Conservation (phyloP, 2,329 filamentous ascomycete genomes). For the Monosporascus sp. region DNA sequence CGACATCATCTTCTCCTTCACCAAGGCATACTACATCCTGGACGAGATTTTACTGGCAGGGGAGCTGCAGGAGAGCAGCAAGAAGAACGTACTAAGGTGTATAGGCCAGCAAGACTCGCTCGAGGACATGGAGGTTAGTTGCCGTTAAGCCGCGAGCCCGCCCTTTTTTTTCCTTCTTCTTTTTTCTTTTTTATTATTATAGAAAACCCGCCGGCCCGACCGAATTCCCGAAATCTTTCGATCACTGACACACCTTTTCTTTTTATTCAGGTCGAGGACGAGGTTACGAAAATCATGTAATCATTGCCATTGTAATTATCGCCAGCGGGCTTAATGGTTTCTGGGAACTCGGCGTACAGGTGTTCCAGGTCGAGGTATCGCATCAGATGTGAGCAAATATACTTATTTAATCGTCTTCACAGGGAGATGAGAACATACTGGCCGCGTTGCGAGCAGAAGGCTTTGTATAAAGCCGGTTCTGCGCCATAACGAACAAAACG, state of each 20-base stretch:
- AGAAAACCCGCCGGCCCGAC: neutral
- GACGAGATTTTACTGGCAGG: slow-evolving; percentile 93
- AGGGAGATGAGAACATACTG: slow-evolving; percentile 30
- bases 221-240: slow-evolving; percentile 24
- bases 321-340: slow-evolving; percentile 9
- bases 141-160: neutral
- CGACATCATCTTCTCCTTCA: slow-evolving; percentile 99
- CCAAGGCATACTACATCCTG: slow-evolving; percentile 98
- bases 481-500: neutral
- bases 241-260: slow-evolving; percentile 45
- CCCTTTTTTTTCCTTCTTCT: neutral
- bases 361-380: slow-evolving; percentile 15
- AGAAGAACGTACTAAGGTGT: slow-evolving; percentile 95
- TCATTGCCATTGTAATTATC: slow-evolving; percentile 25
- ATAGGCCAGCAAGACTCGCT: slow-evolving; percentile 96
- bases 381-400: slow-evolving; percentile 19
- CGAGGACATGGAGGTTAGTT: slow-evolving; percentile 97
- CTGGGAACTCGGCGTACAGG: slow-evolving; percentile 12
- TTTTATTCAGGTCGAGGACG: slow-evolving; percentile 71
- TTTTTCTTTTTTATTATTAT: too few relatives aligned
- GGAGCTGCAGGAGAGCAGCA: slow-evolving; percentile 97
- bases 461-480: slow-evolving; percentile 29
- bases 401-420: slow-evolving; percentile 24
- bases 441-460: slow-evolving; percentile 34
- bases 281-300: slow-evolving; percentile 87